A percentile compares a stretch with the other conserved stretches of the same genome.
phyloP scores from a whole-genome alignment of 2,329 filamentous ascomycete species.

The Aureobasidium pullulans region DNA sequence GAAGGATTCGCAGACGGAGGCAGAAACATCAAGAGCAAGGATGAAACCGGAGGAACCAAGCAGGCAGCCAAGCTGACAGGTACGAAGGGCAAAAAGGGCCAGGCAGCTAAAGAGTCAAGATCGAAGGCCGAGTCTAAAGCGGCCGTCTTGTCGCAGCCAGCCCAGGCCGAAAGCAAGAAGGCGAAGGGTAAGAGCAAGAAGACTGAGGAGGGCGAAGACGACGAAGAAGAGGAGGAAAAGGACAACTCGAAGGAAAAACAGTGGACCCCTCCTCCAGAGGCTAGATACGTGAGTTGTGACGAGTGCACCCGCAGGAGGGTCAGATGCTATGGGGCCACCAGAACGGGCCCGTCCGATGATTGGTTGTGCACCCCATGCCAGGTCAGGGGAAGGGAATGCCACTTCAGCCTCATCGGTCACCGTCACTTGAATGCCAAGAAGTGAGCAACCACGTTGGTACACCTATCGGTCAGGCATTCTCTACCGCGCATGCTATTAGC shows the following conservation, averaged over 20 bases:
- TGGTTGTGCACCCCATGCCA: no score
- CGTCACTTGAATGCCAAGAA: background rate
- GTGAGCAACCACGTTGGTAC: background rate
- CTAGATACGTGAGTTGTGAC: background rate
- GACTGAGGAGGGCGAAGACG: background rate
- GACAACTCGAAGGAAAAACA: background rate
- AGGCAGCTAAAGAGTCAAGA: background rate
- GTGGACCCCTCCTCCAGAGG: background rate
- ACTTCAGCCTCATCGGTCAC: background rate
- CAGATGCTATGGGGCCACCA: background rate
- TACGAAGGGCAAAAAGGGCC: background rate
- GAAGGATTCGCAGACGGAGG: background rate
- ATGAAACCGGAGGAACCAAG: background rate
- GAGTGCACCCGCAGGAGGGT: background rate
- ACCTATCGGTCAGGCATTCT: background rate
- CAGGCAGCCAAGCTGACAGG: background rate
- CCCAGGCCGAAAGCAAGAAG: background rate
- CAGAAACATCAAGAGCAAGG: no score
- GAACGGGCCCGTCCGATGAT: no score
- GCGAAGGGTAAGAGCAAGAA: background rate
- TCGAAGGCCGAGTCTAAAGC: background rate
- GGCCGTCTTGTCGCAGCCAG: background rate
- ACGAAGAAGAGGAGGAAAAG: background rate
- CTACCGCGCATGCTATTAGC: no score
- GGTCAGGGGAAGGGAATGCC: background rate